Conservation (phyloP, 106 monocot genomes). For the Platanthera guangdongensis region DNA sequence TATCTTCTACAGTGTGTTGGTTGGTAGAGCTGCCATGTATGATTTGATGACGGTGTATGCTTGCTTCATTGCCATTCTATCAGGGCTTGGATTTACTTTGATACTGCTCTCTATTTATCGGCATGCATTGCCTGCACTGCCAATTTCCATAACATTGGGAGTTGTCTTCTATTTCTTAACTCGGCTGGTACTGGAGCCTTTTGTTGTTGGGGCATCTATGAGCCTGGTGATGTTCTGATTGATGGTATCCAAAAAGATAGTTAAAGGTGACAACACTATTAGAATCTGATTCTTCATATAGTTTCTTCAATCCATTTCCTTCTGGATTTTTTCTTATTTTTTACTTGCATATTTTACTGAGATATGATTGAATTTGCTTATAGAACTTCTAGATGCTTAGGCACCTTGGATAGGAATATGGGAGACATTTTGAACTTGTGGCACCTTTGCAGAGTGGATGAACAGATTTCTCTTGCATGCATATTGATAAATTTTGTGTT, state of each 20-base stretch:
- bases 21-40: slow-evolving; percentile 93
- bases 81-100: slow-evolving; percentile 85
- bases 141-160: slow-evolving; percentile 81
- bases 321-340: background rate
- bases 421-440: background rate
- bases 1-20: slow-evolving; percentile 90
- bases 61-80: slow-evolving; percentile 82
- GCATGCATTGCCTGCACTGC: slow-evolving; percentile 77
- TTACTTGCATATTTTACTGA: background rate
- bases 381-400: background rate
- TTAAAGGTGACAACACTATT: background rate
- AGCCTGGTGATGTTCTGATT: slow-evolving; percentile 94
- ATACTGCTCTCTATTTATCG: slow-evolving; percentile 61
- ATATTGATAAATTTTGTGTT: background rate
- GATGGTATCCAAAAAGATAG: background rate
- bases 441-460: background rate
- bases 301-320: background rate
- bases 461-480: background rate
- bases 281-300: background rate
- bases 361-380: background rate
- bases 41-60: slow-evolving; percentile 96
- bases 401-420: background rate
- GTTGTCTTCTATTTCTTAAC: slow-evolving; percentile 85
- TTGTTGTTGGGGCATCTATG: slow-evolving; percentile 78
- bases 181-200: slow-evolving; percentile 82